These are phyloP conservation scores for Bryum argenteum DNA, from an alignment of 225 moss, liverwort and hornwort genomes.

Conservation along the genomic window DNA sequence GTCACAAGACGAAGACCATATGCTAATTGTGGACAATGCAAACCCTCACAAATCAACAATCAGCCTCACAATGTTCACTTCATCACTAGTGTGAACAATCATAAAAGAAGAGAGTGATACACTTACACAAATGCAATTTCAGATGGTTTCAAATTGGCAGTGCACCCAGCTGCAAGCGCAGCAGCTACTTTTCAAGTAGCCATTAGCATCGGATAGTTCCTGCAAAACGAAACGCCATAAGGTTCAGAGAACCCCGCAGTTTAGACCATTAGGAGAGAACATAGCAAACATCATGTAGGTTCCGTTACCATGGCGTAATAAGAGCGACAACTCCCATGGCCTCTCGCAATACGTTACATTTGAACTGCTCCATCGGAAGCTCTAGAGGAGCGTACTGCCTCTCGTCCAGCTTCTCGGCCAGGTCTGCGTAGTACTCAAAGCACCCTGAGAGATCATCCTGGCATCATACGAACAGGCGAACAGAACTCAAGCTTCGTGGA, in stretches of 20 bases:
- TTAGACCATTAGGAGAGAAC: constrained; percentile 1
- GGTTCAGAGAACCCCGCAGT: background rate
- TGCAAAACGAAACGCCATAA: constrained; percentile 26
- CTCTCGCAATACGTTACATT: constrained; percentile 76
- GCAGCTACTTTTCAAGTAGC: constrained; percentile 99
- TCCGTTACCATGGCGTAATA: constrained; percentile 84
- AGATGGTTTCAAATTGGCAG: constrained; percentile 88
- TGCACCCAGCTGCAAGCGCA: constrained; percentile 97
- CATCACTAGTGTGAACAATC: background rate
- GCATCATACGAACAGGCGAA: constrained; percentile 20
- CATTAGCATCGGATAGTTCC: constrained; percentile 98
- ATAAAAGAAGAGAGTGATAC: background rate
- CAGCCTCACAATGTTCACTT: background rate
- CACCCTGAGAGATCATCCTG: constrained; percentile 99
- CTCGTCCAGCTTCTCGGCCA: constrained; percentile 90
- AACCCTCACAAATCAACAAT: background rate
- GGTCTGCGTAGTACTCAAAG: constrained; percentile 95
- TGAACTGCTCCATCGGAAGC: constrained; percentile 94
- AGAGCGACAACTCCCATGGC: constrained; percentile 86
- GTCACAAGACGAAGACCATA: background rate
- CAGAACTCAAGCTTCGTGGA: background rate
- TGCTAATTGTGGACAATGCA: background rate
- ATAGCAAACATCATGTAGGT: constrained; percentile 7
- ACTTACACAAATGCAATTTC: constrained; percentile 93
- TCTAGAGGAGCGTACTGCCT: constrained; percentile 68